phyloP scores from a whole-genome alignment of 208 protist genomes.

The Leishmania gerbilli region DNA sequence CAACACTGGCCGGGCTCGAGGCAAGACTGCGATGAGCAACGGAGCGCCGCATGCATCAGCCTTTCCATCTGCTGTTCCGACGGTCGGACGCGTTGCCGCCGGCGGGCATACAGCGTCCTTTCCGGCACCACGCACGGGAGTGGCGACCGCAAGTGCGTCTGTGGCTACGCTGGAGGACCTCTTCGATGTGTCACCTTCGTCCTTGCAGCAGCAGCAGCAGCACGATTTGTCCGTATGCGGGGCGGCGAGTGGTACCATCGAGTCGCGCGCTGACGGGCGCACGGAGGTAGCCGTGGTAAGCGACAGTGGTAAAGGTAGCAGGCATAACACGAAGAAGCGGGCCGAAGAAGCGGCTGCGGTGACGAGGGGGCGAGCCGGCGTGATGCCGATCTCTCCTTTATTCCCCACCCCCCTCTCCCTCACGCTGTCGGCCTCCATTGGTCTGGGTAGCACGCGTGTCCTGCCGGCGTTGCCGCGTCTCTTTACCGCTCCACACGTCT shows the following conservation, averaged over 20 bases:
- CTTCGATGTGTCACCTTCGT: slow-evolving; percentile 7
- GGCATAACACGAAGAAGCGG: not conserved
- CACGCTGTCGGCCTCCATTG: slow-evolving; percentile 5
- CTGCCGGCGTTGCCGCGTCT: slow-evolving; percentile 52
- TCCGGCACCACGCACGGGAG: not conserved
- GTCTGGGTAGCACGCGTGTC: slow-evolving; percentile 23
- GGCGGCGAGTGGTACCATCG: not conserved
- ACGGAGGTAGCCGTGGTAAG: not conserved
- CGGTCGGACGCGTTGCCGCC: not conserved
- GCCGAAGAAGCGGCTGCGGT: not conserved
- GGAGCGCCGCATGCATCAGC: not conserved
- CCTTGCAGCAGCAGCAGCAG: slow-evolving; percentile 10
- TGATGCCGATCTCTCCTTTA: not conserved
- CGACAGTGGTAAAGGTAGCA: not conserved
- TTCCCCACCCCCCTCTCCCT: not conserved
- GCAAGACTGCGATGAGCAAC: not conserved
- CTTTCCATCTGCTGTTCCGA: slow-evolving; percentile 5
- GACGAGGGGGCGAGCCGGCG: not conserved
- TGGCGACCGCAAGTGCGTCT: not conserved
- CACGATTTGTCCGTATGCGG: not conserved
- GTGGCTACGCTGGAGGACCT: slow-evolving; percentile 11
- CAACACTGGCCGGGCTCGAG: slow-evolving; percentile 1
- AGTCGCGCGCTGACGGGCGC: not conserved
- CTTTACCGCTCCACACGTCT: slow-evolving; percentile 24
- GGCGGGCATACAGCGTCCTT: not conserved